Base-by-base conservation (phyloP, 2,329 filamentous ascomycete genomes). In the Aureobasidium sp. region DNA sequence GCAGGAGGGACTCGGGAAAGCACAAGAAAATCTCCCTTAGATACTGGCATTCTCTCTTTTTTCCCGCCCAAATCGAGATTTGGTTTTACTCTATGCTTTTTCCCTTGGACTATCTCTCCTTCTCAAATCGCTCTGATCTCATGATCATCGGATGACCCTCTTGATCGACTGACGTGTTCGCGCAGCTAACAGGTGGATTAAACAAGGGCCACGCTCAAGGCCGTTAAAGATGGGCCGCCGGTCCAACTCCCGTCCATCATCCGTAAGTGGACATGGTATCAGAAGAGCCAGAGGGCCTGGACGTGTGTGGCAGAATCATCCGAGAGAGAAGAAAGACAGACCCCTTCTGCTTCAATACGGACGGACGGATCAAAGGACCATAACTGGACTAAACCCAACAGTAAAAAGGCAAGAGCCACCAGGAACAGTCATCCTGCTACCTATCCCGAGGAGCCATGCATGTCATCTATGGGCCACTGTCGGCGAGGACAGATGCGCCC, bases 21-120 rank as follows among this genome's bases (percentile, higher is more conserved):
- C 29, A n/a, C n/a, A n/a, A n/a, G n/a, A n/a, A n/a, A n/a, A n/a
- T n/a, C n/a, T n/a, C n/a, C n/a, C n/a, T n/a, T 45, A 45, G 41
- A 45, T 34, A 29, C 41, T 14, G 24, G 10, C 29, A 45, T 32
- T 45, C 14, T 32, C 40, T 45, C 16, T 45, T 34, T 32, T 45
- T 19, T 32, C 40, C 34, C 16, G 32, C 24, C 29, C 41, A 8
- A 45, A 45, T 45, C 41, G 22, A 45, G 41, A 45, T 45, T 29
- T 29, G 24, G 25, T 7, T 29, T 34, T 25, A 19, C n/a, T 19
- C 10, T 12, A 10, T 25, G n/a, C n/a, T 19, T 5, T 19, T 42
- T 10, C 25, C 24, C 14, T 34, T 45, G 17, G 27, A 10, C 30
- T 10, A 29, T 45, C 19, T 6, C 35, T 8, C 11, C 30, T n/a